Conservation (phyloP, 1,284 basidiomycete genomes). For the Xerocomus amazonicus region DNA sequence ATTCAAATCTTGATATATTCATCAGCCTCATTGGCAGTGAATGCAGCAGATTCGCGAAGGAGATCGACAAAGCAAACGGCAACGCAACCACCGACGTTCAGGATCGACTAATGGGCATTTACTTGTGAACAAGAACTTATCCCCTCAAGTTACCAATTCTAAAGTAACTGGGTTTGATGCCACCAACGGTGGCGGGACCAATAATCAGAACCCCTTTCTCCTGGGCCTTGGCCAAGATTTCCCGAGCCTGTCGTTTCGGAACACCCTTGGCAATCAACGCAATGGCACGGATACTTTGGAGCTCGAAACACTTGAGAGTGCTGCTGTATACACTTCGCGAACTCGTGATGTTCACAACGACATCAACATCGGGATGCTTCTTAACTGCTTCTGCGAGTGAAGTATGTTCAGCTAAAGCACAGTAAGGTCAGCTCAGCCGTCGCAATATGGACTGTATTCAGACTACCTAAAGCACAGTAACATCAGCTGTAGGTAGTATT, state of each 20-base stretch:
- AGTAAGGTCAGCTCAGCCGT: too few species aligned
- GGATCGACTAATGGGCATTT: constrained; percentile 56
- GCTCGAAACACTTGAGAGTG: too few species aligned
- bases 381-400: too few species aligned
- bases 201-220: constrained; percentile 92
- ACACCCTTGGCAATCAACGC: constrained; percentile 99
- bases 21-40: constrained; percentile 93
- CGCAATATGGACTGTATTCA: too few species aligned
- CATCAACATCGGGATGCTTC: too few species aligned
- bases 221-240: constrained; percentile 89
- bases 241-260: constrained; percentile 94
- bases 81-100: constrained; percentile 97
- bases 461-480: too few species aligned
- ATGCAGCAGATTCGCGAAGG: constrained; percentile 89
- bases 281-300: too few species aligned
- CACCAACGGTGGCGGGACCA: constrained; percentile 97
- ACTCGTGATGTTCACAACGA: too few species aligned
- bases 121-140: constrained; percentile 90
- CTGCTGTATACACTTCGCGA: too few species aligned
- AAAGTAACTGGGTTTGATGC: constrained; percentile 99
- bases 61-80: constrained; percentile 98
- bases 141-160: constrained; percentile 99
- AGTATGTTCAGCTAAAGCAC: too few species aligned
- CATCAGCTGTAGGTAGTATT: too few species aligned
- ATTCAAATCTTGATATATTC: constrained; percentile 84